phyloP scores from a whole-genome alignment of 208 protist genomes.

The Leptomonas pyrrhocoris region DNA sequence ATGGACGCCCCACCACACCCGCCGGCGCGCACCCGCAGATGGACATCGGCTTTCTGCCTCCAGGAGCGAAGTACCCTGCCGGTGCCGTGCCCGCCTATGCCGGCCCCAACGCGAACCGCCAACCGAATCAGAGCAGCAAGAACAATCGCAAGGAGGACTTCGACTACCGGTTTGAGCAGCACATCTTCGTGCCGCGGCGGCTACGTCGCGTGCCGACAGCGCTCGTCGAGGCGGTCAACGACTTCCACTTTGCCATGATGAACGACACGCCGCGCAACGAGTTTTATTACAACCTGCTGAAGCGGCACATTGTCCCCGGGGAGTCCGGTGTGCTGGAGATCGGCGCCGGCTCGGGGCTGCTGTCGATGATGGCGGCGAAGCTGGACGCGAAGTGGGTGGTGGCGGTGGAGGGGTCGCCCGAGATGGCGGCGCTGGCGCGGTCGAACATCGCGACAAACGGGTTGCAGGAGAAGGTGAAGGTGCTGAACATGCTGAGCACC shows the following conservation, averaged over 20 bases:
- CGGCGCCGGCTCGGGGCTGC: conserved; percentile 88
- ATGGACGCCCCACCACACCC: background rate
- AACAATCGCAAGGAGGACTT: conserved; percentile 45
- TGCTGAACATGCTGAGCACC: conserved; percentile 91
- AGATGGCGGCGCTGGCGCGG: conserved; percentile 82
- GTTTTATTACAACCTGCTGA: conserved; percentile 89
- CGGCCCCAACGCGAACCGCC: background rate
- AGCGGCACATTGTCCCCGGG: conserved; percentile 65
- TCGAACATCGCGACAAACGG: conserved; percentile 82
- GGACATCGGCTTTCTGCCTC: conserved; percentile 56
- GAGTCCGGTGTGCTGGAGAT: conserved; percentile 92
- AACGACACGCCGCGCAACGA: conserved; percentile 89
- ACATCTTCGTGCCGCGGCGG: conserved; percentile 75
- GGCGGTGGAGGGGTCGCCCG: conserved; percentile 87
- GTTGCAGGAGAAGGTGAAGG: conserved; percentile 67
- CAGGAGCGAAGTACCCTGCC: conserved; percentile 39
- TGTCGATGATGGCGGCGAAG: conserved; percentile 92
- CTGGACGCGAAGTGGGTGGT: conserved; percentile 91
- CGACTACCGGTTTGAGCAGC: conserved; percentile 69
- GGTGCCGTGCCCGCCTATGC: background rate
- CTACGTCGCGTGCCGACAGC: conserved; percentile 60
- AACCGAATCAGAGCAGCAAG: background rate
- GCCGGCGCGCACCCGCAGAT: conserved; percentile 24
- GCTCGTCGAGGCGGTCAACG: conserved; percentile 92
- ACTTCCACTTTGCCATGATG: conserved; percentile 95